Percentiles rank a stretch among this genome's conserved stretches.
phyloP scores from a whole-genome alignment of 176 grass and related monocot genomes.

The Juncus effusus region DNA sequence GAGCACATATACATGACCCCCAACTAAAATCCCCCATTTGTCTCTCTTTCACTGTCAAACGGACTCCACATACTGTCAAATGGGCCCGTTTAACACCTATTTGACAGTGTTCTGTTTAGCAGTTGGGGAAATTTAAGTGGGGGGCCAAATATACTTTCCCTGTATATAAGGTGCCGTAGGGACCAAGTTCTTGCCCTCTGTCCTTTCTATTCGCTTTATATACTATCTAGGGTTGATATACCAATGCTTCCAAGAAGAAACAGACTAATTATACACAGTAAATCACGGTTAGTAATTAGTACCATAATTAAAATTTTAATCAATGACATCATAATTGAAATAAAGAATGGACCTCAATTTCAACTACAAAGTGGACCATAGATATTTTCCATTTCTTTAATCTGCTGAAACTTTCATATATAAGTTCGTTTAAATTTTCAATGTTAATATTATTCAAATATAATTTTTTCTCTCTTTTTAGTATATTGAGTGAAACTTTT shows the following conservation, averaged over 20 bases:
- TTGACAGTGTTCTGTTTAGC: too few species aligned
- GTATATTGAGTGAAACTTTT: neutral
- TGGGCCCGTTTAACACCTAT: too few species aligned
- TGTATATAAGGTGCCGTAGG: constrained; percentile 18
- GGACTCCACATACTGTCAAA: too few species aligned
- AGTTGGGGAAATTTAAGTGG: too few species aligned
- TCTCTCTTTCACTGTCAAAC: too few species aligned
- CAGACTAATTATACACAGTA: neutral
- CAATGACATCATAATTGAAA: neutral
- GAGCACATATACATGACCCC: neutral
- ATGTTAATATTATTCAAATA: neutral
- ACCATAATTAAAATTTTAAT: neutral
- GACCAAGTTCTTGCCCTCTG: constrained; percentile 14
- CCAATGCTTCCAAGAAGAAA: constrained; percentile 22
- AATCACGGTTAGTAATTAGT: neutral
- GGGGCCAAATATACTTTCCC: too few species aligned
- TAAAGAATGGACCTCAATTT: neutral
- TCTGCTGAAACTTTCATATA: too few species aligned
- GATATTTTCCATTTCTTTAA: too few species aligned
- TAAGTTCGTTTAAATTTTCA: neutral
- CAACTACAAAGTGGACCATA: neutral
- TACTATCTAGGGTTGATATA: neutral
- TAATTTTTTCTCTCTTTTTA: neutral
- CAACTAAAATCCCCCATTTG: too few species aligned
- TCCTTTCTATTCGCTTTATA: neutral